These are phyloP conservation scores for Achaetomiella virescens DNA, from an alignment of 495 filamentous ascomycete genomes.

Conservation along the genomic window DNA sequence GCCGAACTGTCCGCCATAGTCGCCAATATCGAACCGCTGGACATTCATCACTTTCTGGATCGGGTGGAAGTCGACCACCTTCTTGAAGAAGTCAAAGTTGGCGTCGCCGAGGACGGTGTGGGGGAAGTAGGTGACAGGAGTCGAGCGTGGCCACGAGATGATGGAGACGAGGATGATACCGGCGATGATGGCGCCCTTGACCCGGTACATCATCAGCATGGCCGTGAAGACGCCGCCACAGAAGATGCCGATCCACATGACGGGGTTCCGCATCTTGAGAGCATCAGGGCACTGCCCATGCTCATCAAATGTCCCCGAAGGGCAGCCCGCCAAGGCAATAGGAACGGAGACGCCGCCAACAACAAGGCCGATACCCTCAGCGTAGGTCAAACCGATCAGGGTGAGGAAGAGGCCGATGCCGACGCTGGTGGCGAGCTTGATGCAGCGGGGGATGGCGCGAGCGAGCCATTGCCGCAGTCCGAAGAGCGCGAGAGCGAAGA, in stretches of 20 bases:
- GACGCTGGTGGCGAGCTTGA: conserved; percentile 77
- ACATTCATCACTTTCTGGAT: conserved; percentile 59
- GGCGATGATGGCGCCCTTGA: conserved; percentile 75
- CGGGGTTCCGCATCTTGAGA: conserved; percentile 67
- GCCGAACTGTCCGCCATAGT: conserved; percentile 60
- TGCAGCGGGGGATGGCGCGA: conserved; percentile 64
- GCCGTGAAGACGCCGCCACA: conserved; percentile 71
- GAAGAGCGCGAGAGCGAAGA: conserved; percentile 59
- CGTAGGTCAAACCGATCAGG: conserved; percentile 72
- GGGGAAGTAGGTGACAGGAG: conserved; percentile 71
- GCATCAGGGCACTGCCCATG: conserved; percentile 45
- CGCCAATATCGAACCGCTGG: conserved; percentile 61
- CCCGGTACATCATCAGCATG: conserved; percentile 71
- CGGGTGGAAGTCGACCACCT: conserved; percentile 72
- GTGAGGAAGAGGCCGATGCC: conserved; percentile 78
- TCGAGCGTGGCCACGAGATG: conserved; percentile 74
- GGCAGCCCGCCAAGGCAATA: conserved; percentile 64
- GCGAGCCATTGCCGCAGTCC: conserved; percentile 81
- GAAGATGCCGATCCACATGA: conserved; percentile 81
- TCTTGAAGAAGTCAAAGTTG: conserved; percentile 75
- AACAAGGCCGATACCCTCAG: conserved; percentile 69
- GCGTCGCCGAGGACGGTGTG: conserved; percentile 57
- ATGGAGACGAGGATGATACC: conserved; percentile 77
- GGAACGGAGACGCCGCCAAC: conserved; percentile 54
- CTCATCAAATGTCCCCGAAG: conserved; percentile 22